Base-by-base conservation (phyloP, 192 early-diverging fungal species). In the Coemansia sp. region DNA sequence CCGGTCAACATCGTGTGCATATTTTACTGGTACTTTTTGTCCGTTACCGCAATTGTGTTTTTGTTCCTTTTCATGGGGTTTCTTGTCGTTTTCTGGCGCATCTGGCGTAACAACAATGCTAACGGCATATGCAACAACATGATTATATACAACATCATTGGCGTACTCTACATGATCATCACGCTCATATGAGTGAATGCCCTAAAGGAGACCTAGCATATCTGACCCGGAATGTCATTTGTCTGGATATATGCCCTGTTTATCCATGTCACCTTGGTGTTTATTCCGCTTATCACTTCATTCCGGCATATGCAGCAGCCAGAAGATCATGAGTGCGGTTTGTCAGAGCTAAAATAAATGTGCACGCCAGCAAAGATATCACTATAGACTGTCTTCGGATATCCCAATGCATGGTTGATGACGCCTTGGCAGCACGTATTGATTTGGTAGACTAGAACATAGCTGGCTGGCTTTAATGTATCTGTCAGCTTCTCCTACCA, bases 101-200 rank as follows among this genome's bases (percentile, higher is more conserved):
- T 85, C n/a, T 74, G 72, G 60, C 60, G 66, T 0, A 48, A 67
- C 60, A 67, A 83, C 11, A 86, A 89, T 56, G 85, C 85, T 11
- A 85, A 83, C 31, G 86, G 86, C 38, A 85, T 89, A 42, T 64
- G 84, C 22, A 80, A 74, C 40, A 86, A 89, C 48, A 72, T 89
- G 50, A 73, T 84, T 42, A 69, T 83, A 14, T 75, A 72, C 51
- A 71, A 83, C 2, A 52, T 71, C 0, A 72, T 86, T 32, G 82
- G 83, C 5, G 38, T 81, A 1, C 65, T 80, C 3, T 73, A 68
- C 6, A 70, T 80, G 28, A n/a, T 73, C 3, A n/a, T 78, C 0
- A 85, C 67, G 45, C 63, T 88, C 25, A 33, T 81, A 7, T 76
- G 86, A 63, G 67, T 69, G 0, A 56, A 66, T 14, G 55, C 29